Conservation (phyloP, 2,329 filamentous ascomycete genomes). For the Cladosporium phlei region DNA sequence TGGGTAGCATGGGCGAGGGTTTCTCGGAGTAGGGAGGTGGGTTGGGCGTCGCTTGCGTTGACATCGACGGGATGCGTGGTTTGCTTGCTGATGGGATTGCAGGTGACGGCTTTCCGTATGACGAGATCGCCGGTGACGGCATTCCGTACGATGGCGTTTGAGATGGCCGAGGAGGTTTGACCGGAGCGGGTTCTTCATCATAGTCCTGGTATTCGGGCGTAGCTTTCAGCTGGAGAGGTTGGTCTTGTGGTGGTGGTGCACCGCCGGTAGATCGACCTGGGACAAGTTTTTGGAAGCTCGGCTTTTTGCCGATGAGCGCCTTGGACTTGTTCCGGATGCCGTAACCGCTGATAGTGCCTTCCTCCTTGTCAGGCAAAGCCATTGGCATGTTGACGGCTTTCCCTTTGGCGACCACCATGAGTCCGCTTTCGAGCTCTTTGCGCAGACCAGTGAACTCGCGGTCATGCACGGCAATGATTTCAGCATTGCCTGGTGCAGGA, state of each 20-base stretch:
- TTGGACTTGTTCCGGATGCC: slow-evolving; percentile 16
- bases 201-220: slow-evolving; percentile 10
- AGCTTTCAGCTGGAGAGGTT: slow-evolving; percentile 1
- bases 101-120: background rate
- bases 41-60: slow-evolving; percentile 10
- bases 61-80: slow-evolving; percentile 22
- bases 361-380: slow-evolving; percentile 42
- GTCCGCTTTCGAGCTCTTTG: slow-evolving; percentile 58
- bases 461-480: slow-evolving; percentile 65
- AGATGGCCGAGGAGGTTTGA: slow-evolving; percentile 30
- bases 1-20: slow-evolving; percentile 17
- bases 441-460: slow-evolving; percentile 59
- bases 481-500: slow-evolving; percentile 66
- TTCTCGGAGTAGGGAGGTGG: slow-evolving; percentile 15
- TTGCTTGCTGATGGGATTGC: slow-evolving; percentile 21
- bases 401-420: slow-evolving; percentile 60
- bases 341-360: slow-evolving; percentile 30
- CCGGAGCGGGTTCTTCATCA: slow-evolving; percentile 29
- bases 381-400: slow-evolving; percentile 60
- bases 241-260: background rate
- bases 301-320: slow-evolving; percentile 8
- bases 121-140: slow-evolving; percentile 14
- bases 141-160: slow-evolving; percentile 12
- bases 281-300: background rate
- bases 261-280: slow-evolving; percentile 1